phyloP scores from a whole-genome alignment of 1,284 basidiomycete genomes.

The Cryptococcus hybrid region DNA sequence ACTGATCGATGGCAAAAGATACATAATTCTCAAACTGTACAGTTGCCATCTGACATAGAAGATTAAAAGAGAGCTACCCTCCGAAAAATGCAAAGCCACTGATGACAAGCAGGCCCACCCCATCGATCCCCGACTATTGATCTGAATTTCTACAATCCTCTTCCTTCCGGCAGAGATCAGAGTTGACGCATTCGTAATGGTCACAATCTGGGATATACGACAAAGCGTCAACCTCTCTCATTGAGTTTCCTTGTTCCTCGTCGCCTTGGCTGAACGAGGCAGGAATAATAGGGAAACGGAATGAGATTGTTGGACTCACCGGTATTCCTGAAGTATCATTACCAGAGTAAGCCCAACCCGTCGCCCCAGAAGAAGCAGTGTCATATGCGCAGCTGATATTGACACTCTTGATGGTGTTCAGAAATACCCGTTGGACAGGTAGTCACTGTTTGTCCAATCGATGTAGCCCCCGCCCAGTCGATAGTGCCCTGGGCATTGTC shows the following conservation, averaged over 20 bases:
- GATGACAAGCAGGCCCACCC: neutral
- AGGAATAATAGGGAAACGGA: neutral
- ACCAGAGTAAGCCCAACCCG: conserved; percentile 35
- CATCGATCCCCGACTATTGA: neutral
- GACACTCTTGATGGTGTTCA: conserved; percentile 38
- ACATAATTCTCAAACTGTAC: neutral
- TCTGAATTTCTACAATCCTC: neutral
- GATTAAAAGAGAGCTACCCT: neutral
- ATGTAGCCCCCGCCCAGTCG: conserved; percentile 74
- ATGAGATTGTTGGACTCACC: conserved; percentile 12
- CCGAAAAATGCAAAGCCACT: neutral
- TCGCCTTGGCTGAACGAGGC: neutral
- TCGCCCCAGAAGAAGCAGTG: conserved; percentile 10
- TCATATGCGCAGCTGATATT: conserved; percentile 30
- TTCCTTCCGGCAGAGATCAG: conserved; percentile 4
- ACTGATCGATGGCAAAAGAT: neutral
- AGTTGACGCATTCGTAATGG: conserved; percentile 10
- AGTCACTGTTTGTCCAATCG: conserved; percentile 72
- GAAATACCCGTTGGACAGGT: conserved; percentile 53
- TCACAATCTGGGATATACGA: conserved; percentile 2
- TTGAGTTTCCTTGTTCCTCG: neutral
- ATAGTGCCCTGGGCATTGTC: conserved; percentile 64
- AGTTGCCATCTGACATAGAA: neutral
- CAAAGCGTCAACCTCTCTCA: neutral
- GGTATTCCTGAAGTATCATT: conserved; percentile 24